phyloP scores from a whole-genome alignment of 2,329 filamentous ascomycete genomes.

The Pseudogymnoascus sp. region DNA sequence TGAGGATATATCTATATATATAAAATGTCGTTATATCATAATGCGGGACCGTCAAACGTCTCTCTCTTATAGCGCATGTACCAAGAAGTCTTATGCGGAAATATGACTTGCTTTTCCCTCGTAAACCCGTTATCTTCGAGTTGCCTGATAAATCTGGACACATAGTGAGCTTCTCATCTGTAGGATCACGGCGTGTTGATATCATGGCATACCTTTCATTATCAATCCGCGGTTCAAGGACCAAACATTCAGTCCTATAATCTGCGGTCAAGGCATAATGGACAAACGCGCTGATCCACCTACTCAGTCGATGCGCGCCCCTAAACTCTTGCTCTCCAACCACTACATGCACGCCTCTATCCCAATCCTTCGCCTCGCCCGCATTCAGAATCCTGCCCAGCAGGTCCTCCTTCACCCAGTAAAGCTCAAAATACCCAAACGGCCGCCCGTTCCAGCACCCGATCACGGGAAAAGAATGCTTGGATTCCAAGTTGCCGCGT shows the following conservation, averaged over 20 bases:
- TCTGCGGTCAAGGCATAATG: conserved; percentile 78
- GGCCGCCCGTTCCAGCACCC: conserved; percentile 91
- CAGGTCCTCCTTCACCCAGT: conserved; percentile 92
- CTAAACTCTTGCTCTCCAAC: conserved; percentile 90
- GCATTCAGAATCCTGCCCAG: conserved; percentile 62
- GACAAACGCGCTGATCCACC: conserved; percentile 80
- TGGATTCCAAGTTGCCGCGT: conserved; percentile 52
- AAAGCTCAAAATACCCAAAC: conserved; percentile 96
- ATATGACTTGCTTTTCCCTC: conserved; percentile 77
- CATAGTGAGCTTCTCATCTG: conserved; percentile 33
- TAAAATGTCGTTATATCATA: conserved; percentile 18
- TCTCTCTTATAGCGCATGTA: conserved; percentile 75
- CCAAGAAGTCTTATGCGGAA: conserved; percentile 90
- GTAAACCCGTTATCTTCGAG: conserved; percentile 71
- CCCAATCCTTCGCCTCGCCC: conserved; percentile 66
- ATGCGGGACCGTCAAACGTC: conserved; percentile 64
- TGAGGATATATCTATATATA: neutral
- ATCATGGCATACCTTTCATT: conserved; percentile 65
- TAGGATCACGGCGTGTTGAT: no score
- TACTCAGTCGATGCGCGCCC: conserved; percentile 64
- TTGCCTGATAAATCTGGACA: conserved; percentile 54
- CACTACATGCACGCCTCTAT: conserved; percentile 80
- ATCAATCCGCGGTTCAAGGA: conserved; percentile 85
- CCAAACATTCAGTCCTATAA: conserved; percentile 71
- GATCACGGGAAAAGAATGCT: conserved; percentile 82